Evolutionary conservation across 352 stramenopile species (phyloP).

Genomic region (Phytophthora rubi): DNA sequence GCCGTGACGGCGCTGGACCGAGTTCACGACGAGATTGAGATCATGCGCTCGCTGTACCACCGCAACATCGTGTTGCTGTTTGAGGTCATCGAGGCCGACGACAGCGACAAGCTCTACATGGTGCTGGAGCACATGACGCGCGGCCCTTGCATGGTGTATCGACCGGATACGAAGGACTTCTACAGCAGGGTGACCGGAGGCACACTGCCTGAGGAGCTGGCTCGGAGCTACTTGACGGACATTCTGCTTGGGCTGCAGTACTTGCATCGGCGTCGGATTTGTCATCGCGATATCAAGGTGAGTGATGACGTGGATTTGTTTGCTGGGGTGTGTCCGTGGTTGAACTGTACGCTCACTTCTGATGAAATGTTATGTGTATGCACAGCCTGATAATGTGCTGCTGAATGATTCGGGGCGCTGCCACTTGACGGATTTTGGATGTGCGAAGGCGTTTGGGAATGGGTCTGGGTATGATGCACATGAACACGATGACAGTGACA

Average conservation of each 20-base stretch:
- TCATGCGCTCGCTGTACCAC: constrained; percentile 91
- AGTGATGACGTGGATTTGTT: background rate
- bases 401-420: constrained; percentile 81
- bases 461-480: background rate
- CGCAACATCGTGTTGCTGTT: constrained; percentile 92
- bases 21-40: constrained; percentile 83
- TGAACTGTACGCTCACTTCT: background rate
- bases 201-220: constrained; percentile 66
- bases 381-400: constrained; percentile 88
- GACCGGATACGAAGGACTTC: constrained; percentile 72
- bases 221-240: constrained; percentile 68
- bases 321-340: constrained; percentile 10
- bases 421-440: constrained; percentile 90
- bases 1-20: constrained; percentile 83
- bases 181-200: constrained; percentile 61
- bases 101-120: constrained; percentile 84
- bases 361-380: background rate
- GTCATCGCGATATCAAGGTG: constrained; percentile 92
- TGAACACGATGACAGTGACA: constrained; percentile 1
- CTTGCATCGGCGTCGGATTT: constrained; percentile 74
- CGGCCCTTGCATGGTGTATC: constrained; percentile 86
- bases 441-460: constrained; percentile 53
- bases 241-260: constrained; percentile 85
- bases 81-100: constrained; percentile 87
- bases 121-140: constrained; percentile 88